Evolutionary conservation across 768 basidiomycete species (phyloP).

Genomic region (Suillus weaverae): DNA sequence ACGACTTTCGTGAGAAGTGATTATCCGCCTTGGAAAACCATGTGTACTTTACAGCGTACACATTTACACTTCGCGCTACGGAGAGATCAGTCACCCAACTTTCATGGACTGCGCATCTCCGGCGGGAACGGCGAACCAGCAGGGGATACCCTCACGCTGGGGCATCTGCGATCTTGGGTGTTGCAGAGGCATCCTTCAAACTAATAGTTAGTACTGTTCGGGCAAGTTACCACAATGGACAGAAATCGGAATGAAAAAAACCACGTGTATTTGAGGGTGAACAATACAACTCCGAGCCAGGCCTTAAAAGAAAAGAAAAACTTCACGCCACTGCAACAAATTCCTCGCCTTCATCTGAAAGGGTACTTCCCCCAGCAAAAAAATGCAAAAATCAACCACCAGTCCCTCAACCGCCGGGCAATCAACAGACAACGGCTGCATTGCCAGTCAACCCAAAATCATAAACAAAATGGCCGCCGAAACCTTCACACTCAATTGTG

Average conservation of each 20-base stretch:
- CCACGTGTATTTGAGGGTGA: slow-evolving; percentile 1
- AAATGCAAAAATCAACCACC: neutral
- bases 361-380: neutral
- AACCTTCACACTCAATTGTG: slow-evolving; percentile 13
- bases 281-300: neutral
- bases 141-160: neutral
- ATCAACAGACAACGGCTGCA: slow-evolving; percentile 12
- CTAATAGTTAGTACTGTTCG: too few relatives aligned
- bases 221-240: neutral
- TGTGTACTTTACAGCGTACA: neutral
- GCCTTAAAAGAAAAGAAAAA: neutral
- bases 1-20: neutral
- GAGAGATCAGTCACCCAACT: neutral
- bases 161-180: neutral
- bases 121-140: too few relatives aligned
- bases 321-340: neutral
- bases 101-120: too few relatives aligned
- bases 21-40: neutral
- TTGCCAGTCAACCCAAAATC: neutral
- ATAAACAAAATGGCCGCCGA: neutral
- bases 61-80: neutral
- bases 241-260: neutral
- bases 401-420: neutral
- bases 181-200: neutral
- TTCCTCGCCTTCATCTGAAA: neutral